Evolutionary conservation across 768 basidiomycete genomes (phyloP).

Genomic region (Cantharellus cinnabarinus): DNA sequence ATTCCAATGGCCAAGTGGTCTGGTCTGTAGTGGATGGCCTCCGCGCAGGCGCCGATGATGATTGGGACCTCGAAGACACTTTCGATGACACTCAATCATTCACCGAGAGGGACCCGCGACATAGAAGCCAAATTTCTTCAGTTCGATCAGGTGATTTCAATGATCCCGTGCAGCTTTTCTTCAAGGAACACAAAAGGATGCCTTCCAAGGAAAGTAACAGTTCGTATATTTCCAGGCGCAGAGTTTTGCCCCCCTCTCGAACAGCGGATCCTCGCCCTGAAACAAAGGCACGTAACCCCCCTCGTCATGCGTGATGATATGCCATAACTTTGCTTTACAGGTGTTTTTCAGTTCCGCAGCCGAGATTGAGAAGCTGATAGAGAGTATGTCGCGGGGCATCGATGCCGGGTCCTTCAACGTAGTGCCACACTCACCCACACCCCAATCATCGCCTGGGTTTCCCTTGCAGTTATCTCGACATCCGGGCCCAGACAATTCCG

Average conservation of each 20-base stretch:
- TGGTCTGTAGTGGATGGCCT: slow-evolving; percentile 74
- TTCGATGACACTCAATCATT: slow-evolving; percentile 43
- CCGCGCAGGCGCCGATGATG: slow-evolving; percentile 47
- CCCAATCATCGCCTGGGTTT: not conserved
- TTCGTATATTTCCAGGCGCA: not conserved
- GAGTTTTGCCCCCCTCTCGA: not conserved
- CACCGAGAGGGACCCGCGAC: slow-evolving; percentile 17
- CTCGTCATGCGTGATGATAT: not conserved
- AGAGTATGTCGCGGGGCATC: slow-evolving; percentile 59
- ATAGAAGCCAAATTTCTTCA: not conserved
- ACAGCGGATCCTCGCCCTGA: slow-evolving; percentile 35
- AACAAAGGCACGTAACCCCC: slow-evolving; percentile 41
- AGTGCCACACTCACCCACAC: slow-evolving; percentile 20
- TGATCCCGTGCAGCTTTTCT: slow-evolving; percentile 48
- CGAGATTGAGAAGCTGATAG: slow-evolving; percentile 68
- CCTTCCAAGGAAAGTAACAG: slow-evolving; percentile 38
- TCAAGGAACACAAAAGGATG: slow-evolving; percentile 53
- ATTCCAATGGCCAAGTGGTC: slow-evolving; percentile 75
- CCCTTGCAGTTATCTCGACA: not conserved
- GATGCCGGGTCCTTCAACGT: slow-evolving; percentile 76
- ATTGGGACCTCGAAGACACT: slow-evolving; percentile 4
- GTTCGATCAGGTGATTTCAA: slow-evolving; percentile 13
- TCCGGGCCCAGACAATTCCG: not conserved
- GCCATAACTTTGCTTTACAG: slow-evolving; percentile 18
- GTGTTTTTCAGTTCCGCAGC: slow-evolving; percentile 56